phyloP scores from a whole-genome alignment of 164 flowering plant species.

The Kingdonia uniflora region DNA sequence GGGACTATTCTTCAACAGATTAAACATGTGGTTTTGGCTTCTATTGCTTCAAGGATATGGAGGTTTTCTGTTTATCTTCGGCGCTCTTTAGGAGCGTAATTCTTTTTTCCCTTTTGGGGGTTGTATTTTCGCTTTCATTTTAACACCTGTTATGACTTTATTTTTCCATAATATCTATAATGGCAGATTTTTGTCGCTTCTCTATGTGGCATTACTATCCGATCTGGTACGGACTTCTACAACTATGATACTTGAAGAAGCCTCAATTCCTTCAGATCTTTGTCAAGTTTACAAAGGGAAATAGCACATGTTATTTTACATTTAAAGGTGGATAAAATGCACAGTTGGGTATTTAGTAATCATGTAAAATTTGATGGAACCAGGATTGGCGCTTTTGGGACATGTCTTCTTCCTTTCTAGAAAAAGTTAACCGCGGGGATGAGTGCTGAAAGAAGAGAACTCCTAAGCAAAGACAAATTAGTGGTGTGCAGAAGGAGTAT shows the following conservation, averaged over 20 bases:
- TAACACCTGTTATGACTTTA: neutral
- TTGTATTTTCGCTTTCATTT: neutral
- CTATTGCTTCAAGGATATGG: slow-evolving; percentile 54
- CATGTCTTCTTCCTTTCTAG: slow-evolving; percentile 33
- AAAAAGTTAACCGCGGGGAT: slow-evolving; percentile 28
- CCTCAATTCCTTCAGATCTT: slow-evolving; percentile 36
- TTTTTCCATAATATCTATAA: no score
- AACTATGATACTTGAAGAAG: slow-evolving; percentile 36
- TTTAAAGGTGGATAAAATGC: neutral
- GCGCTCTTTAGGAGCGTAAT: slow-evolving; percentile 45
- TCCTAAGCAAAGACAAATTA: slow-evolving; percentile 25
- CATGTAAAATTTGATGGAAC: slow-evolving; percentile 8
- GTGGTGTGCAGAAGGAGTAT: neutral
- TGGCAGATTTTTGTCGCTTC: slow-evolving; percentile 16
- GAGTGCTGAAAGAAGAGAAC: slow-evolving; percentile 26
- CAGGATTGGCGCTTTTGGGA: slow-evolving; percentile 38
- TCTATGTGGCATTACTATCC: slow-evolving; percentile 34
- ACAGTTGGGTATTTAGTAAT: no score
- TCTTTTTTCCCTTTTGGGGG: no score
- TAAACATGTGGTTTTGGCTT: slow-evolving; percentile 31
- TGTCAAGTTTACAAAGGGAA: slow-evolving; percentile 39
- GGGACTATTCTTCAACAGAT: slow-evolving; percentile 20
- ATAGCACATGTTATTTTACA: neutral
- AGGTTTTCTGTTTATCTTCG: slow-evolving; percentile 44
- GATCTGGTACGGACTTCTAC: slow-evolving; percentile 46